These are phyloP conservation scores for Fraxinus floribunda DNA, from an alignment of 305 asterid species.

Conservation along the genomic window DNA sequence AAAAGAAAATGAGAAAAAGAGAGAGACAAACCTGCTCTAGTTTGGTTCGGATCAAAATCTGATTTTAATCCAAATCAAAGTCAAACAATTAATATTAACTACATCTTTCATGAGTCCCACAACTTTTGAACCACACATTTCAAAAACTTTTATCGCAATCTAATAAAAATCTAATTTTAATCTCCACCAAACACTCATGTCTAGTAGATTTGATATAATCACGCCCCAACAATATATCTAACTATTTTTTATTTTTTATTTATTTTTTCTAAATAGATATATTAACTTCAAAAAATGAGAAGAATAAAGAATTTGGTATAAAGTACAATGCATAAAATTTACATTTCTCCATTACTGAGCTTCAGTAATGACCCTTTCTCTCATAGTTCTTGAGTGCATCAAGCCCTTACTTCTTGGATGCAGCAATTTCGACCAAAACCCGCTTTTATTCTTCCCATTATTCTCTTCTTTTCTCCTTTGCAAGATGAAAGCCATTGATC, in stretches of 20 bases:
- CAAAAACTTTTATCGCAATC: no score
- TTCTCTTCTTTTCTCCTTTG: constrained; percentile 25
- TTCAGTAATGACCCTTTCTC: constrained; percentile 34
- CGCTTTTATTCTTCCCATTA: constrained; percentile 29
- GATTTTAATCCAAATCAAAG: no score
- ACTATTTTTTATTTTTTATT: background rate
- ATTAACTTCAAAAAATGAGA: background rate
- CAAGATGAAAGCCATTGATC: constrained; percentile 44
- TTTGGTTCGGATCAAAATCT: no score
- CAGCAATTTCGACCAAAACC: constrained; percentile 63
- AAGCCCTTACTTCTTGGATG: constrained; percentile 31
- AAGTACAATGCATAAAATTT: background rate
- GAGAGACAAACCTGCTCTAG: no score
- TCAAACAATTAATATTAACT: no score
- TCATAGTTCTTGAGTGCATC: constrained; percentile 43
- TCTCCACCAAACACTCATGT: no score
- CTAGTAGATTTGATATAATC: background rate
- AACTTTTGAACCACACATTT: no score
- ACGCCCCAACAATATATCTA: background rate
- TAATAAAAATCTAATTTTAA: no score
- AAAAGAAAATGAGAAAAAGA: no score
- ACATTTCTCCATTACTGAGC: background rate
- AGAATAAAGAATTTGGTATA: background rate
- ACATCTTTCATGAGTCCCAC: no score
- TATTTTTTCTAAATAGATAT: background rate